Conservation (phyloP, 495 filamentous ascomycete genomes). For the Niebla homalea region DNA sequence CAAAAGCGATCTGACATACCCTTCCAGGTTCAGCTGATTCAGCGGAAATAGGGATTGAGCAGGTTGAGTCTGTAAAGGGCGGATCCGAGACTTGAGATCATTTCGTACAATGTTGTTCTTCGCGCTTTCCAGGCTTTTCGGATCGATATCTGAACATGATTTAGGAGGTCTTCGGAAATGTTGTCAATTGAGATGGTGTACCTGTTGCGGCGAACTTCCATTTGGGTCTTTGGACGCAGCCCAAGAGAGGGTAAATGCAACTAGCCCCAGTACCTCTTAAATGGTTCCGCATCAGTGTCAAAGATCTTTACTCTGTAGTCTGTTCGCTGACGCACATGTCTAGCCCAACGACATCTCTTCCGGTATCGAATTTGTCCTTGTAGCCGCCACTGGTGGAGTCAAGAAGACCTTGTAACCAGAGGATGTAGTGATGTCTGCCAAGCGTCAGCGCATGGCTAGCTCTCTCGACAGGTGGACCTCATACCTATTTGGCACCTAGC, state of each 20-base stretch:
- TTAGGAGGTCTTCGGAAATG: neutral
- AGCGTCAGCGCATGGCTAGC: slow-evolving; percentile 1
- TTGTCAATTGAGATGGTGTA: slow-evolving; percentile 13
- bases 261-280: slow-evolving; percentile 75
- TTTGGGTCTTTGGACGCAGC: slow-evolving; percentile 46
- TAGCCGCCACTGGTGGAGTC: slow-evolving; percentile 52
- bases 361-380: slow-evolving; percentile 40
- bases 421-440: slow-evolving; percentile 66
- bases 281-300: neutral
- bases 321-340: slow-evolving; percentile 45
- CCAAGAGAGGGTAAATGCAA: slow-evolving; percentile 80
- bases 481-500: slow-evolving; percentile 55
- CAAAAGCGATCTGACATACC: slow-evolving; percentile 19
- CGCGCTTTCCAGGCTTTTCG: slow-evolving; percentile 52
- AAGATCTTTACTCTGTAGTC: too few species aligned
- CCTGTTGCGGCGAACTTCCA: slow-evolving; percentile 69
- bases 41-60: slow-evolving; percentile 48
- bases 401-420: slow-evolving; percentile 78
- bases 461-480: neutral
- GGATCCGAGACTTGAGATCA: slow-evolving; percentile 49
- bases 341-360: slow-evolving; percentile 51
- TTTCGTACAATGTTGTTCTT: slow-evolving; percentile 51
- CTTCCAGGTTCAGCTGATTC: slow-evolving; percentile 37
- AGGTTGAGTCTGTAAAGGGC: slow-evolving; percentile 39
- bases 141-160: slow-evolving; percentile 54